These are phyloP conservation scores for Colletotrichum noveboracense DNA, from an alignment of 2,329 filamentous ascomycete genomes.

Conservation along the genomic window DNA sequence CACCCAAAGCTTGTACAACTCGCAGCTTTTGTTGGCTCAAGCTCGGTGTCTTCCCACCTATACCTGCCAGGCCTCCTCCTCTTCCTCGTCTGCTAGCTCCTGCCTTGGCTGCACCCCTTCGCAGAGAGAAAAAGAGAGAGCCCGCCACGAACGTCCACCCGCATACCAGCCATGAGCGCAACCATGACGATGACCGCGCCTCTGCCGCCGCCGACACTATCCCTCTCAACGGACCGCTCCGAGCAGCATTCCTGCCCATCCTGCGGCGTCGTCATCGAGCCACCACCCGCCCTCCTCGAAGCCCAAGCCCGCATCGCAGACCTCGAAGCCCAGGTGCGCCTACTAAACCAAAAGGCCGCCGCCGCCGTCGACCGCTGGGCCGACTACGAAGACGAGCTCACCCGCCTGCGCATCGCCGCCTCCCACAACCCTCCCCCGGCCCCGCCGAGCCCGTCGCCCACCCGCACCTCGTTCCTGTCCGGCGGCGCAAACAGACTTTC, in stretches of 20 bases:
- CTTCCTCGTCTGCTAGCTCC: background rate
- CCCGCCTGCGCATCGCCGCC: conserved; percentile 52
- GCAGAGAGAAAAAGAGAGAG: background rate
- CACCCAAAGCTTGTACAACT: conserved; percentile 2
- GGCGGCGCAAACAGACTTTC: conserved; percentile 49
- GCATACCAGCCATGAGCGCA: conserved; percentile 20
- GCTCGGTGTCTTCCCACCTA: background rate
- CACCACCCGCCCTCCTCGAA: conserved; percentile 50
- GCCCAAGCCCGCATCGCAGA: conserved; percentile 69
- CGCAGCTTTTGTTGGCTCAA: background rate
- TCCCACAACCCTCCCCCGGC: conserved; percentile 24
- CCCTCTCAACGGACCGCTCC: conserved; percentile 21
- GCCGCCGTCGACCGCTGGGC: conserved; percentile 70
- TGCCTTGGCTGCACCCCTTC: background rate
- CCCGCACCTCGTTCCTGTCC: conserved; percentile 50
- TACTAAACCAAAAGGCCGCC: conserved; percentile 74
- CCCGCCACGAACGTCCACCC: background rate
- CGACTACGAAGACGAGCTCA: conserved; percentile 82
- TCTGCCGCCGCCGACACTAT: conserved; percentile 20
- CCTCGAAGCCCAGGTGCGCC: conserved; percentile 72
- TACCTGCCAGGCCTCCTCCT: background rate
- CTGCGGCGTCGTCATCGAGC: conserved; percentile 50
- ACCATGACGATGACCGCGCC: conserved; percentile 25
- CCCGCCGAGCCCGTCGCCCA: conserved; percentile 34
- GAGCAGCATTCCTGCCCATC: conserved; percentile 49